These are phyloP conservation scores for Pseudognaphalium luteoalbum DNA, from an alignment of 129 eudicot genomes.

Conservation along the genomic window DNA sequence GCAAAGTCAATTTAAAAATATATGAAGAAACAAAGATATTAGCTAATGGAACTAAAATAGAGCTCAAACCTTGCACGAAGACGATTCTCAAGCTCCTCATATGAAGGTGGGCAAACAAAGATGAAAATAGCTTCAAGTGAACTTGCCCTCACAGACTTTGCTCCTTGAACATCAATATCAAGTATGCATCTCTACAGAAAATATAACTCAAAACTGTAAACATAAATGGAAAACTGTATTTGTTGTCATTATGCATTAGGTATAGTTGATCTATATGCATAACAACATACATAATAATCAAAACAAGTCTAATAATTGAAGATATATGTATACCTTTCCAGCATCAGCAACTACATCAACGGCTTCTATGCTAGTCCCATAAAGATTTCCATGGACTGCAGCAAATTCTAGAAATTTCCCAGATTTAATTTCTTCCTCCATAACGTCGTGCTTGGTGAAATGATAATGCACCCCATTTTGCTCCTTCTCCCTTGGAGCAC, in stretches of 20 bases:
- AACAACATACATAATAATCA: background rate
- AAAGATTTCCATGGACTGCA: slow-evolving; percentile 90
- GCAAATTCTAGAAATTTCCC: slow-evolving; percentile 90
- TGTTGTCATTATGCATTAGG: background rate
- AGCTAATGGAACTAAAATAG: background rate
- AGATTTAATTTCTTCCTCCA: slow-evolving; percentile 75
- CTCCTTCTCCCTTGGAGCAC: slow-evolving; percentile 83
- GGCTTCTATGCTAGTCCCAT: slow-evolving; percentile 90
- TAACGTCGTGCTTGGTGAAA: slow-evolving; percentile 57
- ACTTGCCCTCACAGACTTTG: slow-evolving; percentile 87
- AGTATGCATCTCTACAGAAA: slow-evolving; percentile 93
- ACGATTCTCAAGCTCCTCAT: slow-evolving; percentile 91
- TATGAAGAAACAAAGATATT: background rate
- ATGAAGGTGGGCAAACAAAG: slow-evolving; percentile 87
- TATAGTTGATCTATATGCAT: background rate
- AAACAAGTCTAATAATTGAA: background rate
- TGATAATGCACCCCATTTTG: slow-evolving; percentile 80
- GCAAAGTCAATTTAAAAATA: slow-evolving; percentile 9
- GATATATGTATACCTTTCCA: slow-evolving; percentile 64
- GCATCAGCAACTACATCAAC: slow-evolving; percentile 86
- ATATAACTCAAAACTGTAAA: slow-evolving; percentile 27
- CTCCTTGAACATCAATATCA: slow-evolving; percentile 99
- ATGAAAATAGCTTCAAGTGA: slow-evolving; percentile 86
- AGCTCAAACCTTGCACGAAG: slow-evolving; percentile 75
- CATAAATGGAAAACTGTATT: background rate